A percentile compares a stretch with the other conserved stretches of the same genome.
These are phyloP conservation scores for Hypoxylon sp. DNA, from an alignment of 2,329 filamentous ascomycete genomes.

Conservation along the genomic window DNA sequence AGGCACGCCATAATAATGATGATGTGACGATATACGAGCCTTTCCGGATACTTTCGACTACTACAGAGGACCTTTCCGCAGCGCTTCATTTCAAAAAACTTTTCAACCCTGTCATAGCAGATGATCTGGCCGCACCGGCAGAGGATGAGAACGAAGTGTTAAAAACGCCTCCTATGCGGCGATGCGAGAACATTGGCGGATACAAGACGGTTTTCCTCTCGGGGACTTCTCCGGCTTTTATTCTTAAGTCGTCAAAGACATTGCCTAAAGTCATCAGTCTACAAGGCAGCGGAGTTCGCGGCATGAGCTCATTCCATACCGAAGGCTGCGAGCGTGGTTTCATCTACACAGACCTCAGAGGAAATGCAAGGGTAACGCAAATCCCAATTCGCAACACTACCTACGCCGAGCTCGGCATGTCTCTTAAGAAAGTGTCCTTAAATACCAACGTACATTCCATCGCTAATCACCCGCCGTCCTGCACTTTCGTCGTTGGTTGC, in stretches of 20 bases:
- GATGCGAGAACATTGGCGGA: conserved; percentile 75
- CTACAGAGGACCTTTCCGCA: conserved; percentile 60
- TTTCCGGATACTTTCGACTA: conserved; percentile 63
- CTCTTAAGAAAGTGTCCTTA: conserved; percentile 77
- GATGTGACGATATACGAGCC: conserved; percentile 92
- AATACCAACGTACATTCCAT: conserved; percentile 77
- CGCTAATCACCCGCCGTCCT: conserved; percentile 79
- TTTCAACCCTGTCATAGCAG: conserved; percentile 74
- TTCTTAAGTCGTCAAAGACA: conserved; percentile 84
- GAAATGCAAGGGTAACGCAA: conserved; percentile 79
- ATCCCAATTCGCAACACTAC: conserved; percentile 72
- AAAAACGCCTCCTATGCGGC: conserved; percentile 66
- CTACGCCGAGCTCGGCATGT: conserved; percentile 80
- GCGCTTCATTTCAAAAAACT: conserved; percentile 82
- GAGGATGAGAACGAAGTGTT: conserved; percentile 64
- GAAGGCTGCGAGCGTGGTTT: conserved; percentile 84
- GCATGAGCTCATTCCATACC: conserved; percentile 81
- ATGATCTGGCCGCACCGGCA: conserved; percentile 60
- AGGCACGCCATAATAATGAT: conserved; percentile 82
- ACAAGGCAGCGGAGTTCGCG: conserved; percentile 74
- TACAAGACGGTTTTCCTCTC: conserved; percentile 87
- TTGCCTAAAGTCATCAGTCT: conserved; percentile 80
- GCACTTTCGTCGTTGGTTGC: conserved; percentile 81
- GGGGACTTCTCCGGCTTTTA: conserved; percentile 81
- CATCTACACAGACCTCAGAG: conserved; percentile 79